A percentile compares a stretch with the other conserved stretches of the same genome.
These are phyloP conservation scores for Neurospora sp. DNA, from an alignment of 495 filamentous ascomycete genomes.

Conservation along the genomic window DNA sequence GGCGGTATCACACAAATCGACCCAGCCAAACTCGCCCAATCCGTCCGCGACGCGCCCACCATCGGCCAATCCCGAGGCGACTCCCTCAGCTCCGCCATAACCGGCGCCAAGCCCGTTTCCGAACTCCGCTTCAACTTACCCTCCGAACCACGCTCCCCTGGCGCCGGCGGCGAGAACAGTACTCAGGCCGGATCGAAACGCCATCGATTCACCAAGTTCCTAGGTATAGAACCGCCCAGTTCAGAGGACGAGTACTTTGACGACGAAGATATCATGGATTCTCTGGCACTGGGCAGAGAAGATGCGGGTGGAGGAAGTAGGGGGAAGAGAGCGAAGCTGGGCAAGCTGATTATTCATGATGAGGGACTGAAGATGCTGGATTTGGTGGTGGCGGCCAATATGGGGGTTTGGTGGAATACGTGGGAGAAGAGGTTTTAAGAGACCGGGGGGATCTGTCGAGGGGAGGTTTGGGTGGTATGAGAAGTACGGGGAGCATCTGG, in stretches of 20 bases:
- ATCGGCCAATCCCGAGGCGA: constrained; percentile 19
- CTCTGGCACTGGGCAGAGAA: constrained; percentile 62
- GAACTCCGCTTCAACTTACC: constrained; percentile 86
- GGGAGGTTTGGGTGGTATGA: not conserved
- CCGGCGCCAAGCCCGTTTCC: constrained; percentile 49
- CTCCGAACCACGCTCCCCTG: constrained; percentile 6
- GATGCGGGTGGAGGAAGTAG: constrained; percentile 68
- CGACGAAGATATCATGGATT: constrained; percentile 39
- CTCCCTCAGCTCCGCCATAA: constrained; percentile 14
- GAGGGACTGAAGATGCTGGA: constrained; percentile 95
- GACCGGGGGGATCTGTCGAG: not conserved
- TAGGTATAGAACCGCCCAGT: constrained; percentile 17
- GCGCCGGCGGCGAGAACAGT: not conserved
- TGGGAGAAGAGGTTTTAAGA: constrained; percentile 51
- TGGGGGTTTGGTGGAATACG: constrained; percentile 86
- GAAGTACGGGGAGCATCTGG: not conserved
- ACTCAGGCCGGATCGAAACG: constrained; percentile 17
- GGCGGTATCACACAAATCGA: constrained; percentile 21
- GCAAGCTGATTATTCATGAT: constrained; percentile 82
- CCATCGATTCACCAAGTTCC: constrained; percentile 26
- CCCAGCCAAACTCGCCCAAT: constrained; percentile 29
- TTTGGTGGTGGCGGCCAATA: constrained; percentile 79
- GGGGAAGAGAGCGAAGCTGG: constrained; percentile 81
- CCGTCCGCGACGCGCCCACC: constrained; percentile 21
- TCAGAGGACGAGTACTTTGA: constrained; percentile 1